Percentiles rank a stretch among this genome's conserved stretches.
Evolutionary conservation across 148 eudicot species (phyloP).

Genomic region (Rhododendron ovatum): DNA sequence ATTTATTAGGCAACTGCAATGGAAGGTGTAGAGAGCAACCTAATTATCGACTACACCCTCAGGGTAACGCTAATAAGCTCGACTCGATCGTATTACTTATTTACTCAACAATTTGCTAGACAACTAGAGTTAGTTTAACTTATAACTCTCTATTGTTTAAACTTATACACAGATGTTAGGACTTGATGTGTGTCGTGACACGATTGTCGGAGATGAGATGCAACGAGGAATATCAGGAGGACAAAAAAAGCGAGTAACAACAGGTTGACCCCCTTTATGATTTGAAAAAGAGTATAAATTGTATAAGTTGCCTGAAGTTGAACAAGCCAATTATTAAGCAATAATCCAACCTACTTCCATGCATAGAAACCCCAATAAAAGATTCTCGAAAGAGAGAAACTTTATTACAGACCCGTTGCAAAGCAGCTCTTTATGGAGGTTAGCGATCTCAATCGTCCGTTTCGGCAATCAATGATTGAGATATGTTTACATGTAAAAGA

Average conservation of each 20-base stretch:
- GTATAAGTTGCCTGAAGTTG: too few relatives aligned
- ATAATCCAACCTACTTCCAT: too few relatives aligned
- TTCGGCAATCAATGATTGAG: too few relatives aligned
- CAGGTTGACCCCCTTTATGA: constrained; percentile 36
- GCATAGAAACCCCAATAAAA: too few relatives aligned
- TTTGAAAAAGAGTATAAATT: too few relatives aligned
- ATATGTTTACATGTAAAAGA: too few relatives aligned
- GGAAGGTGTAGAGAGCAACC: constrained; percentile 90
- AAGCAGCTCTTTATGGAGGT: too few relatives aligned
- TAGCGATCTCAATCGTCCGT: too few relatives aligned
- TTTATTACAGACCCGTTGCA: too few relatives aligned
- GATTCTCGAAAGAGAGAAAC: too few relatives aligned
- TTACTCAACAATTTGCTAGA: neutral
- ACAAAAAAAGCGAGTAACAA: constrained; percentile 87
- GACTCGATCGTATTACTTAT: neutral
- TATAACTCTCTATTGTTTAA: neutral
- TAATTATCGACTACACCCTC: constrained; percentile 84
- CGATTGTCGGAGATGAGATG: constrained; percentile 95
- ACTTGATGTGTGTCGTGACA: constrained; percentile 87
- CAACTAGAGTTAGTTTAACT: neutral
- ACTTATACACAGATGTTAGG: constrained; percentile 68
- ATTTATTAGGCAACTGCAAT: constrained; percentile 75
- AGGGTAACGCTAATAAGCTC: constrained; percentile 35
- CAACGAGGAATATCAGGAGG: constrained; percentile 90
- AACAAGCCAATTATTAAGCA: too few relatives aligned